phyloP scores from a whole-genome alignment of 2,329 filamentous ascomycete genomes.

The Byssothecium circinans region DNA sequence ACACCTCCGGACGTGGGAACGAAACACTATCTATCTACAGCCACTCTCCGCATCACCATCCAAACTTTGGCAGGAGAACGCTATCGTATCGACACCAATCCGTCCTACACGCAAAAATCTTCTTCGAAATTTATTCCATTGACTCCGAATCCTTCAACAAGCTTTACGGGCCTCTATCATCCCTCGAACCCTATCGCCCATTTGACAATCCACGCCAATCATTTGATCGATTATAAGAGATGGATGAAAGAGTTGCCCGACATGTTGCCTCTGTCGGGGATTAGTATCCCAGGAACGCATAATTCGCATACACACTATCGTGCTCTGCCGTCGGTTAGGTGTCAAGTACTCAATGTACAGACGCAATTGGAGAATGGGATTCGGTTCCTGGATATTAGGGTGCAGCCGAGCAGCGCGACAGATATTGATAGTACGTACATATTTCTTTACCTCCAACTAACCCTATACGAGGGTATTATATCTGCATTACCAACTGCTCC shows the following conservation, averaged over 20 bases:
- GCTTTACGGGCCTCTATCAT: slow-evolving; percentile 49
- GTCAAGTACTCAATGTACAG: slow-evolving; percentile 76
- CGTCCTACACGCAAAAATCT: slow-evolving; percentile 57
- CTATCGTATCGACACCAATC: slow-evolving; percentile 68
- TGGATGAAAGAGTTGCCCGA: slow-evolving; percentile 83
- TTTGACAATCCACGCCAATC: slow-evolving; percentile 31
- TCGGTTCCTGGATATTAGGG: slow-evolving; percentile 89
- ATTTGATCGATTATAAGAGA: slow-evolving; percentile 60
- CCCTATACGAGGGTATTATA: too few species aligned
- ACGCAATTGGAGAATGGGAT: slow-evolving; percentile 87
- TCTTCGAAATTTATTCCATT: slow-evolving; percentile 45
- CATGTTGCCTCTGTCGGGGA: slow-evolving; percentile 70
- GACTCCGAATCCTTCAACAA: slow-evolving; percentile 41
- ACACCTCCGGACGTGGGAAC: too few species aligned
- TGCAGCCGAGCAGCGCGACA: slow-evolving; percentile 64
- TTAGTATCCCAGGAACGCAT: slow-evolving; percentile 94
- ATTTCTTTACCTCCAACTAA: too few species aligned
- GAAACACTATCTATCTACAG: slow-evolving; percentile 36
- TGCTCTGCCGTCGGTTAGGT: slow-evolving; percentile 88
- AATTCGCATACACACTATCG: slow-evolving; percentile 85
- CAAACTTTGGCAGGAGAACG: slow-evolving; percentile 60
- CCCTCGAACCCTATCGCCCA: slow-evolving; percentile 47
- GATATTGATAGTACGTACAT: slow-evolving; percentile 46
- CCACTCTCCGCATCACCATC: slow-evolving; percentile 75
- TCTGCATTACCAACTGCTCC: too few species aligned